phyloP scores from a whole-genome alignment of 2,329 filamentous ascomycete genomes.

The Pestalotiopsis sp. region DNA sequence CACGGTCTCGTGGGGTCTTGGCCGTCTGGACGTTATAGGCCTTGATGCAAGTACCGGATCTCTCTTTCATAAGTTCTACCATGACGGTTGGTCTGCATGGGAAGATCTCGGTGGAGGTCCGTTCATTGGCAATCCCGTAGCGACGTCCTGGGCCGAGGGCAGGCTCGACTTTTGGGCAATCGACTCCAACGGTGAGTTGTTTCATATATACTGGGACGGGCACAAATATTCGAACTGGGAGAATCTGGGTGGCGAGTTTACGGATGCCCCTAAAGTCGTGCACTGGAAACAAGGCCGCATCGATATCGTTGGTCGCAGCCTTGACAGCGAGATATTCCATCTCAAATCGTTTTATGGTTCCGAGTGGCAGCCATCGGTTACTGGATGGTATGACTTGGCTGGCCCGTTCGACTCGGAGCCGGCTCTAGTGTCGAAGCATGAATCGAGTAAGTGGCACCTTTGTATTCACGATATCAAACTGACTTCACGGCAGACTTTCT shows the following conservation, averaged over 20 bases:
- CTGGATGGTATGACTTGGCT: conserved; percentile 16
- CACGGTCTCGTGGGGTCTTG: conserved; percentile 17
- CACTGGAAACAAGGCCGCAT: conserved; percentile 17
- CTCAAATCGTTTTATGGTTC: conserved; percentile 19
- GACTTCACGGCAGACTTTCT: conserved; percentile 15
- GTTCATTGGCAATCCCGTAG: conserved; percentile 17
- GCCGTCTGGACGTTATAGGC: conserved; percentile 18
- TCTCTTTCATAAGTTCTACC: conserved; percentile 18
- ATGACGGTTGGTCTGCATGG: conserved; percentile 18
- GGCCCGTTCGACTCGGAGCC: conserved; percentile 21
- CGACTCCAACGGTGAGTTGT: conserved; percentile 12
- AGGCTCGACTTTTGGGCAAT: conserved; percentile 22
- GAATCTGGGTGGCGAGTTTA: conserved; percentile 20
- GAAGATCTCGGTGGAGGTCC: conserved; percentile 19
- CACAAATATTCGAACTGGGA: conserved; percentile 18
- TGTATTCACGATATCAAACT: not conserved
- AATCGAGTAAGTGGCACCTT: conserved; percentile 13
- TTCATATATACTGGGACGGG: conserved; percentile 21
- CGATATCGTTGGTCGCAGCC: conserved; percentile 20
- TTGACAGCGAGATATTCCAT: conserved; percentile 13
- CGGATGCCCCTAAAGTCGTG: conserved; percentile 19
- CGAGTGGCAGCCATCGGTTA: conserved; percentile 17
- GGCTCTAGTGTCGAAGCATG: conserved; percentile 12
- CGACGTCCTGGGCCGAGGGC: conserved; percentile 18
- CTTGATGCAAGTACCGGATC: conserved; percentile 14